Evolutionary conservation across 768 basidiomycete species (phyloP), one percentile per base, ranked within the genome.

Genomic region (Mycena vitilis): DNA sequence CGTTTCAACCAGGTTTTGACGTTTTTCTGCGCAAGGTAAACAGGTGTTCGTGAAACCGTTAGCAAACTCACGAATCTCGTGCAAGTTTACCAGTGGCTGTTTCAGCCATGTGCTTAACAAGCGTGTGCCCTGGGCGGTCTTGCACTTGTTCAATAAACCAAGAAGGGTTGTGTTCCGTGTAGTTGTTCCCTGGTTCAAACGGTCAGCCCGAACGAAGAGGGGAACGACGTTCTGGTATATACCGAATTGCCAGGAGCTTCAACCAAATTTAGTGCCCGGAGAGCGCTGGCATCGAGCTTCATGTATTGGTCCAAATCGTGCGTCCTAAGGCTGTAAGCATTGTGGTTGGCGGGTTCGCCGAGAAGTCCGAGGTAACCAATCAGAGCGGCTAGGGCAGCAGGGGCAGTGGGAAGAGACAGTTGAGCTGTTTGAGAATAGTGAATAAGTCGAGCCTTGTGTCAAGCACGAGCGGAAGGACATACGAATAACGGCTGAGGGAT

Each of bases 241-340:
- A 88, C 86, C 74, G 77, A 75, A 74, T 89, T 89, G 25, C 88
- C 88, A 2, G 89, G 87, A 30, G 87, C 83, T 62, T 96, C 95
- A 34, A 93, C 88, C 18, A 99, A 81, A 74, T 95, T 95, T 30
- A 99, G 81, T 1, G 98, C 98, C 58, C 92, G 87, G 20, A 99
- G 82, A 0, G 98, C 97, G 69, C 95, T 97, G 2, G 98, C 95
- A 76, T 99, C 98, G 11, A 99, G 87, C 65, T 91, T 91, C 96
- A 99, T 98, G 79, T 92, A 99, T 75, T 94, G 96, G 2, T 93
- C 89, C 0, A 99, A 84, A 76, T 99, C 96, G 75, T 99, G 96
- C 0, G 92, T 93, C 45, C 86, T 87, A 15, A 99, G 85, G 16
- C 86, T 89, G 81, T 91, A 99, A 64, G 90, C 87, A 23, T 90